Conservation (phyloP, 106 monocot genomes). For the Acanthochlamys bracteata region DNA sequence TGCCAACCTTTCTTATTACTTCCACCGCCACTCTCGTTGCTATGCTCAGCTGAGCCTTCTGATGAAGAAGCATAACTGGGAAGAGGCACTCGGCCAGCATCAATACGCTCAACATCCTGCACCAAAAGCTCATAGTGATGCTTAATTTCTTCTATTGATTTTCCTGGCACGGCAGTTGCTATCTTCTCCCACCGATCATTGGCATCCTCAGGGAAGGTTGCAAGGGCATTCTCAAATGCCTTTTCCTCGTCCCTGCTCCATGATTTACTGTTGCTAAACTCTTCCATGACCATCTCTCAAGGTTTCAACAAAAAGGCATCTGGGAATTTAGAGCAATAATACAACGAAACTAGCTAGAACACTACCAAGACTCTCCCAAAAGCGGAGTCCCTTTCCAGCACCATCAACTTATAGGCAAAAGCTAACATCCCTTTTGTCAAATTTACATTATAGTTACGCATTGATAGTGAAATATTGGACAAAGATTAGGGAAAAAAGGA, state of each 20-base stretch:
- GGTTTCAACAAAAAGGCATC: background rate
- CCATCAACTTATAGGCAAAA: constrained; percentile 2
- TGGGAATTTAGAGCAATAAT: background rate
- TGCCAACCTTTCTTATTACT: constrained; percentile 24
- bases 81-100: constrained; percentile 60
- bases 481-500: background rate
- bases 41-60: constrained; percentile 17
- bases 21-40: constrained; percentile 16
- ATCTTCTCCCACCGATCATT: constrained; percentile 57
- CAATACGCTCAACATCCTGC: constrained; percentile 68
- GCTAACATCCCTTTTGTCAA: background rate
- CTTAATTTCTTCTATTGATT: constrained; percentile 60
- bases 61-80: constrained; percentile 51
- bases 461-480: background rate
- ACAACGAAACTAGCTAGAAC: background rate
- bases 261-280: constrained; percentile 34
- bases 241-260: constrained; percentile 92
- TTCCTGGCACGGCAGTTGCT: constrained; percentile 44
- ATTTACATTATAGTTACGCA: background rate
- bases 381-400: background rate
- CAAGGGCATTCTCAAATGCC: constrained; percentile 77
- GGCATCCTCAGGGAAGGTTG: constrained; percentile 25
- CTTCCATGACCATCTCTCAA: constrained; percentile 33
- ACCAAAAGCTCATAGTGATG: constrained; percentile 59
- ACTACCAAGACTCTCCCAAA: background rate